phyloP scores from a whole-genome alignment of 805 yeast species.

The Pachysolen tannophilus region DNA sequence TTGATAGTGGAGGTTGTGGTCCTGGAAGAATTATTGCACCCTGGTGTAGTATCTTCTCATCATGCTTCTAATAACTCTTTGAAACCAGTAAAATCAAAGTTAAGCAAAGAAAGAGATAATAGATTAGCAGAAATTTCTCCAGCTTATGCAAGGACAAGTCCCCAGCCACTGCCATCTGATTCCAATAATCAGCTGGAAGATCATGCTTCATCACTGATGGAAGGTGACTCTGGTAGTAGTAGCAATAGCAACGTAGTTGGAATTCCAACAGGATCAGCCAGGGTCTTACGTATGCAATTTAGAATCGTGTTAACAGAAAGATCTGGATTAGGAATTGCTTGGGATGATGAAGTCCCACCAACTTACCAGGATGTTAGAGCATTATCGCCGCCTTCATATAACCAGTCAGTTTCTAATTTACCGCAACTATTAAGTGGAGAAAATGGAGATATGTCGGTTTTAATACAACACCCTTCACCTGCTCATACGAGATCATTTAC shows the following conservation, averaged over 20 bases:
- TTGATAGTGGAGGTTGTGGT: constrained; percentile 84
- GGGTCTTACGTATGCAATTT: constrained; percentile 93
- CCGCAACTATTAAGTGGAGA: too few relatives aligned
- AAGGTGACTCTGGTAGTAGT: constrained; percentile 14
- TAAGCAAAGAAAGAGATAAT: constrained; percentile 20
- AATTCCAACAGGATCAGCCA: constrained; percentile 89
- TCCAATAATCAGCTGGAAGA: neutral
- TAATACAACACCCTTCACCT: constrained; percentile 7
- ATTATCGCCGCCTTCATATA: constrained; percentile 81
- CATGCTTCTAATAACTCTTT: constrained; percentile 22
- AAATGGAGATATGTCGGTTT: constrained; percentile 6
- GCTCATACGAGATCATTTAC: neutral
- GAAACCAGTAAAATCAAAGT: constrained; percentile 9
- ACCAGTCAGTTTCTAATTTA: constrained; percentile 20
- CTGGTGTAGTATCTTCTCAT: constrained; percentile 19
- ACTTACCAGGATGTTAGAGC: constrained; percentile 80
- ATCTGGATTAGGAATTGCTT: constrained; percentile 91
- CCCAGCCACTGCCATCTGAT: constrained; percentile 12
- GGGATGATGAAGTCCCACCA: constrained; percentile 99
- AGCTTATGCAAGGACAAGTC: constrained; percentile 25
- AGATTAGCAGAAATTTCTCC: constrained; percentile 37
- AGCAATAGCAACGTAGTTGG: constrained; percentile 34
- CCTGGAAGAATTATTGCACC: constrained; percentile 77
- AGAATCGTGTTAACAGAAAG: constrained; percentile 77
- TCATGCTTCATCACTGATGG: constrained; percentile 1